Evolutionary conservation across 1,284 basidiomycete species (phyloP).

Genomic region (Mycosarcoma maydis): DNA sequence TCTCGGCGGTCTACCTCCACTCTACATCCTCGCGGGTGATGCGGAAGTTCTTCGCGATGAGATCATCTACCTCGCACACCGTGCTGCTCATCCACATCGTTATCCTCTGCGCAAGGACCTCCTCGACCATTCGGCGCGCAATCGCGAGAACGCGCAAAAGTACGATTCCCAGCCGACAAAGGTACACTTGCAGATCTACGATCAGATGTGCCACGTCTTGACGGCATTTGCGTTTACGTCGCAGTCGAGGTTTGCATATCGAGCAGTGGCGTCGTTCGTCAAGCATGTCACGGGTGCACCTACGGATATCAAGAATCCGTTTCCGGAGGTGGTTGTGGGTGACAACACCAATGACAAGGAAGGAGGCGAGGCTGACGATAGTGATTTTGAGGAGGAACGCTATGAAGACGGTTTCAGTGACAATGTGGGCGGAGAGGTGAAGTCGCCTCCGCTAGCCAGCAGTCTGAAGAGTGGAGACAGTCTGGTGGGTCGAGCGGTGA

Average conservation of each 20-base stretch:
- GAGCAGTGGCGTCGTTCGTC: conserved; percentile 67
- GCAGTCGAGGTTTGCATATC: conserved; percentile 67
- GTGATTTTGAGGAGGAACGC: conserved; percentile 5
- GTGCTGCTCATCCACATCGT: conserved; percentile 82
- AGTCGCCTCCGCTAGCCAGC: conserved; percentile 13
- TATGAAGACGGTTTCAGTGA: conserved; percentile 14
- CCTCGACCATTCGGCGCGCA: conserved; percentile 69
- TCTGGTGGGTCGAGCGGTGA: conserved; percentile 1
- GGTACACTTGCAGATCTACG: conserved; percentile 81
- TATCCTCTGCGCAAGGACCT: conserved; percentile 77
- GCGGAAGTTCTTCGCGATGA: conserved; percentile 90
- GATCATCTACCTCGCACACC: conserved; percentile 85
- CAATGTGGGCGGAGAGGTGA: conserved; percentile 33
- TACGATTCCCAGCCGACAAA: conserved; percentile 75
- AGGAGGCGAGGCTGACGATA: neutral
- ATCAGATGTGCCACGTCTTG: conserved; percentile 70
- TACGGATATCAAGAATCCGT: conserved; percentile 52
- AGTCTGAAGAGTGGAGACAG: conserved; percentile 15
- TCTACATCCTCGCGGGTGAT: conserved; percentile 83
- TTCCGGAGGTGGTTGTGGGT: conserved; percentile 40
- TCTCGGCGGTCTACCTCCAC: conserved; percentile 87
- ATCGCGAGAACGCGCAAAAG: conserved; percentile 61
- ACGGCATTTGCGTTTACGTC: conserved; percentile 68
- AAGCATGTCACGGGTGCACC: conserved; percentile 66
- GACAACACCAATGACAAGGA: conserved; percentile 1